Conservation (phyloP, 2,329 filamentous ascomycete species). For the Microcera coccophila region DNA sequence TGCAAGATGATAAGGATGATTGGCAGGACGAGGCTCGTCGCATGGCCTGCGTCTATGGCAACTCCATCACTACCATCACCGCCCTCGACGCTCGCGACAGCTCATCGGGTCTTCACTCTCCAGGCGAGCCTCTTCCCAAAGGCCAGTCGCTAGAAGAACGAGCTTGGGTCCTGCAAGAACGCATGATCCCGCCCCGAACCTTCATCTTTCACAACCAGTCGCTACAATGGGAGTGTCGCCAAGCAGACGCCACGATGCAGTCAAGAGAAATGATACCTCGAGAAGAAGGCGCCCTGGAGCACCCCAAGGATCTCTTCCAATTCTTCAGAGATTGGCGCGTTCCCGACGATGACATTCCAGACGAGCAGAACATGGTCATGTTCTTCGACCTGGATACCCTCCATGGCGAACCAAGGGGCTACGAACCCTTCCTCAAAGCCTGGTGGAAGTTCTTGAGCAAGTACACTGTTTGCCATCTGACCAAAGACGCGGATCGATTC, state of each 20-base stretch:
- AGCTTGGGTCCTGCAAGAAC: conserved; percentile 2
- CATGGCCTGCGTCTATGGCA: conserved; percentile 1
- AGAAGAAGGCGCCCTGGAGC: not conserved
- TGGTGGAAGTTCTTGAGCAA: conserved; percentile 1
- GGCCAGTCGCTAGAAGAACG: not conserved
- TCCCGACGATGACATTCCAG: not conserved
- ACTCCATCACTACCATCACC: not conserved
- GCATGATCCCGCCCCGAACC: conserved; percentile 1
- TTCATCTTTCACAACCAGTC: not conserved
- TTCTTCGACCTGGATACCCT: not conserved
- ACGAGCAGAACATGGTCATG: not conserved
- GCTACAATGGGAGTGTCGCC: conserved; percentile 1
- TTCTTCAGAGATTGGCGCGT: conserved; percentile 1
- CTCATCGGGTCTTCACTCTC: not conserved
- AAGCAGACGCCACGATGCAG: not conserved
- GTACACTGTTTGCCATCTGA: not conserved
- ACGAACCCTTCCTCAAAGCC: not conserved
- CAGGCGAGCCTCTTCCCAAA: not conserved
- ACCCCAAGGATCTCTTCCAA: conserved; percentile 1
- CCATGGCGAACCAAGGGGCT: not conserved
- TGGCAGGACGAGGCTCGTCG: conserved; percentile 1
- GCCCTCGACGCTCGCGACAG: not conserved
- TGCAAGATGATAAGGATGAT: conserved; percentile 1
- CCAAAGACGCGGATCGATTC: not conserved
- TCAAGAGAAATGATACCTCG: not conserved